Base-by-base conservation (phyloP, 345 rosid genomes). In the Theobroma cacao region DNA sequence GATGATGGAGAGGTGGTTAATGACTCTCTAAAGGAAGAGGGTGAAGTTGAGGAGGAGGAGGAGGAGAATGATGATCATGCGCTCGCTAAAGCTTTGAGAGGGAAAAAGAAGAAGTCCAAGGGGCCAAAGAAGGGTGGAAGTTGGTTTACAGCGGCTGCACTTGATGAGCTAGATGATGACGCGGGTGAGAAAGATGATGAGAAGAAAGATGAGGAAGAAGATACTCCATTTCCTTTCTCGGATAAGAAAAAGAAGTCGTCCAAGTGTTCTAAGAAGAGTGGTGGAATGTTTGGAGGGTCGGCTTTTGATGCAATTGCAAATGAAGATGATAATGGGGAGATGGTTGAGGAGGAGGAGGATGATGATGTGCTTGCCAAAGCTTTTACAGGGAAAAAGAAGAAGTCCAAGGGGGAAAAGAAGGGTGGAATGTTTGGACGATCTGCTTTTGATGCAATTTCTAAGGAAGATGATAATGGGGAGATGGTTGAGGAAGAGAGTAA, bases 161-260 rank as follows among this genome's bases (percentile, higher is more conserved):
- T 88, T 69, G 84, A 78, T 75, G 89, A 58, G 12, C 64, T 90
- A 7, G 85, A 87, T 13, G 86, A 81, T 3, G 85, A 77, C 13
- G 86, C 17, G 15, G 76, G 4, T 74, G 81, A 68, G 78, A 58
- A 77, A 9, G 87, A 65, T 43, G 81, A 81, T 38, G 85, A 75
- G 41, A 53, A 68, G 34, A 74, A 86, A 30, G 81, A 82, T 22
- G 86, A 82, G 20, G 88, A 82, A 13, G 88, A 82, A 20, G 89
- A 83, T 65, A 78, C 72, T 38, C 81, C 78, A 0, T 77, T 91
- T 47, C 76, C 91, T 45, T 88, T 93, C 81, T 77, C 88, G 5
- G 97, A 92, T 60, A 95, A 91, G 87, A 93, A 94, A 68, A 94
- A 94, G 86, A 94, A 90, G 80, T 90, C 95, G 20, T 90, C 93